Base-by-base conservation (phyloP, 179 eudicot species). In the Vitellaria paradoxa region DNA sequence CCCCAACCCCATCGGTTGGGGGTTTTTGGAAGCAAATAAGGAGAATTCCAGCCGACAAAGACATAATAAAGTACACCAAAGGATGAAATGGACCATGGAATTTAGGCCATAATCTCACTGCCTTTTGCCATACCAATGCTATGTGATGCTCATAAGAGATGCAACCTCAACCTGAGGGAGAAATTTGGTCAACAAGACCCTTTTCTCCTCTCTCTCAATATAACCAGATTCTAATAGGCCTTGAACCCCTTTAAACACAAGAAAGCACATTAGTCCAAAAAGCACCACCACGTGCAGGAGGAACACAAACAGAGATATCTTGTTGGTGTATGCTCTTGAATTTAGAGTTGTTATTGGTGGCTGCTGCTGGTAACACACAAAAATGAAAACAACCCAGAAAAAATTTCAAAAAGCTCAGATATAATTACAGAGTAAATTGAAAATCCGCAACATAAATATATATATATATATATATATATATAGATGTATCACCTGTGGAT, bases 141-240 rank as follows among this genome's bases (percentile, higher is more conserved):
- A 95, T 7, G 90, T 83, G 21, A 95, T 91, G 89, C 99, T 93
- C 21, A 95, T 76, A 3, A 91, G 68, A 26, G 97, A 85, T 21
- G 97, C 88, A 14, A 87, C 97, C 76, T 89, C 99, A 46, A 88
- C 93, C 77, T 95, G 99, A 9, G 99, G 99, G n/a, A 95, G 82
- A 70, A 91, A 95, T 68, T 79, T 77, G 37, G 37, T 30, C 73
- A 79, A 78, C 65, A 95, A 62, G 26, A 91, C 77, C 60, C 80
- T 83, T 57, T 84, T 80, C 60, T 90, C 97, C 72, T 80, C 81
- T 23, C 85, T 83, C 52, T 37, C 65, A 63, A 84, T 80, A 8
- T 75, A n/a, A 6, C 91, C 87, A 76, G 82, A 88, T 79, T 79
- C 46, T n/a, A 95, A 1, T 45, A 96, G 80, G 37, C 97, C 98